Percentiles rank a stretch among this genome's conserved stretches.
Conservation (phyloP, 345 rosid species). For the Eucalyptus marginata region DNA sequence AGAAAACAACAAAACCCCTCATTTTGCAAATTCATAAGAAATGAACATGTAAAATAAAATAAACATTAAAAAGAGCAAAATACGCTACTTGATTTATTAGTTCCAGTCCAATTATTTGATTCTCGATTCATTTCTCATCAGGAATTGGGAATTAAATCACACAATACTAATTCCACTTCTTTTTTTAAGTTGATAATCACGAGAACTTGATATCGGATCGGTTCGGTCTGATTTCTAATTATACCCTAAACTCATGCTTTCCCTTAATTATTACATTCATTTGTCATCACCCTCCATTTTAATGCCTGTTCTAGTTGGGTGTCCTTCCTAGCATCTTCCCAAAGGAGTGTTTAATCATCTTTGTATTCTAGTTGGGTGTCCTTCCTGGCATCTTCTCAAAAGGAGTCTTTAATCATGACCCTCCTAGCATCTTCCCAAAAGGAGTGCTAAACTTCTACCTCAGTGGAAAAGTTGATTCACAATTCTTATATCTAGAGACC, state of each 20-base stretch:
- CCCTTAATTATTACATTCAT: neutral
- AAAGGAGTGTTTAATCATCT: neutral
- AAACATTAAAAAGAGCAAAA: too few species aligned
- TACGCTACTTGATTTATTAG: too few species aligned
- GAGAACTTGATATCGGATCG: accelerated
- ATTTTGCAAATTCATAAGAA: too few species aligned
- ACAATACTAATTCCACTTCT: too few species aligned
- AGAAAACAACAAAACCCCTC: too few species aligned
- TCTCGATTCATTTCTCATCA: too few species aligned
- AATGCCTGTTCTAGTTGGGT: neutral
- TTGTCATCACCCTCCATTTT: neutral
- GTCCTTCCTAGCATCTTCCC: neutral
- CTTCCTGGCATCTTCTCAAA: neutral
- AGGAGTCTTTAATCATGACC: neutral
- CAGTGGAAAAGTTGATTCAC: neutral
- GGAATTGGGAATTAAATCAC: accelerated
- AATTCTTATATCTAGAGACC: neutral
- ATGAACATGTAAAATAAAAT: accelerated
- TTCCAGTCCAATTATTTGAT: accelerated
- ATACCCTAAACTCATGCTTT: too few species aligned
- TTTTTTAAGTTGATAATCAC: accelerated
- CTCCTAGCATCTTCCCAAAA: neutral
- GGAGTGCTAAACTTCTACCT: neutral
- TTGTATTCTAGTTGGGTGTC: neutral
- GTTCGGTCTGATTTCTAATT: accelerated